Percentiles rank a stretch among this genome's conserved stretches.
Conservation (phyloP, 352 stramenopile species). For the Phytophthora pseudosyringae region DNA sequence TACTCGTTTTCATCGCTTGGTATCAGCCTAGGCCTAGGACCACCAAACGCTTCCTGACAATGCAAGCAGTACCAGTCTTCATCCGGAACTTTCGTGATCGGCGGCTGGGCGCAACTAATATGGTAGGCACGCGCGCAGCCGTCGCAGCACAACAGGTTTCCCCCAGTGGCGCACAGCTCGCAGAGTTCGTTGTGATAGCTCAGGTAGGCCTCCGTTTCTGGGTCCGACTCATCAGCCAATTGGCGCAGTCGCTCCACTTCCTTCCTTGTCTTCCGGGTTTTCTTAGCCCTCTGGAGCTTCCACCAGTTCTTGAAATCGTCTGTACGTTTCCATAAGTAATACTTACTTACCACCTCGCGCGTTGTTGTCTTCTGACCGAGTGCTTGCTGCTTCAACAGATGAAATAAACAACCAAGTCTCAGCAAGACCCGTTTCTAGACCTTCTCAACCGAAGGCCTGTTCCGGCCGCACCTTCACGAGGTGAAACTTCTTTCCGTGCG, state of each 20-base stretch:
- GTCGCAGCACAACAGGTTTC: slow-evolving; percentile 70
- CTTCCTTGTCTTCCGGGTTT: slow-evolving; percentile 68
- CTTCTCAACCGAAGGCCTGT: neutral
- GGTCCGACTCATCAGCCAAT: slow-evolving; percentile 38
- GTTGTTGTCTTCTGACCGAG: slow-evolving; percentile 44
- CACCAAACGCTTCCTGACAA: slow-evolving; percentile 39
- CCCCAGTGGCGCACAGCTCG: slow-evolving; percentile 70
- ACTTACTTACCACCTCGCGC: slow-evolving; percentile 60
- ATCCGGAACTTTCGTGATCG: slow-evolving; percentile 56
- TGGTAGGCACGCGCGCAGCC: slow-evolving; percentile 76
- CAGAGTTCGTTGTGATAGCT: slow-evolving; percentile 71
- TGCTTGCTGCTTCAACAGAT: slow-evolving; percentile 42
- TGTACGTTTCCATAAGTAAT: slow-evolving; percentile 77
- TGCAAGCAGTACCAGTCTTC: slow-evolving; percentile 63
- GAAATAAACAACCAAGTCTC: neutral
- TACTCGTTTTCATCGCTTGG: slow-evolving; percentile 38
- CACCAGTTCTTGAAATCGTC: slow-evolving; percentile 57
- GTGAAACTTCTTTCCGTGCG: slow-evolving; percentile 70
- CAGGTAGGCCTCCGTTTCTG: slow-evolving; percentile 40
- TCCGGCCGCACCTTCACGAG: slow-evolving; percentile 50
- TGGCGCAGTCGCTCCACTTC: slow-evolving; percentile 49
- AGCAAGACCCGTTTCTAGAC: slow-evolving; percentile 8
- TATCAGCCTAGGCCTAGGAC: slow-evolving; percentile 21
- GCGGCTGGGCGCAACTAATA: slow-evolving; percentile 71
- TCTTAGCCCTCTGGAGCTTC: slow-evolving; percentile 43